Evolutionary conservation across 495 filamentous ascomycete genomes (phyloP).

Genomic region (Penicillium pancosmium): DNA sequence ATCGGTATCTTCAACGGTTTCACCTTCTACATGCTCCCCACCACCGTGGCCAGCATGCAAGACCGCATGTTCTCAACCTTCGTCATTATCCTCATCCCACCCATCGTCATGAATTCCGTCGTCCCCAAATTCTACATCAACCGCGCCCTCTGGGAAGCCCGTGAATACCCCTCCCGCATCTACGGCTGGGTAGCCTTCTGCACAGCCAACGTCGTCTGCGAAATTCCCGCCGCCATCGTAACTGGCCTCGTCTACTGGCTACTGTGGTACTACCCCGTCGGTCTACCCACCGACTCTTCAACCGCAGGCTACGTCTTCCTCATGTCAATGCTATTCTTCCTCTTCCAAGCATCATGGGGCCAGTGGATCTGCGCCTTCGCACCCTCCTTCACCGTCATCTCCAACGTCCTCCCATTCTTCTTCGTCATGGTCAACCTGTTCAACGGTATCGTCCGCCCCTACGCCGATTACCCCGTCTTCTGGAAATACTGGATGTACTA

Average conservation of each 20-base stretch:
- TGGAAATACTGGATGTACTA: conserved; percentile 84
- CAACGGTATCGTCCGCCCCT: conserved; percentile 74
- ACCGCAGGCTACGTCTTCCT: conserved; percentile 81
- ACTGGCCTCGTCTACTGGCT: conserved; percentile 69
- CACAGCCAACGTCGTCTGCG: conserved; percentile 73
- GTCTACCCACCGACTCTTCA: conserved; percentile 64
- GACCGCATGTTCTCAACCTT: conserved; percentile 80
- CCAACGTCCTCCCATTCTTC: conserved; percentile 65
- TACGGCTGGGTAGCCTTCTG: conserved; percentile 85
- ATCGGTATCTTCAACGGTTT: conserved; percentile 80
- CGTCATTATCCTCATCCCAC: conserved; percentile 73
- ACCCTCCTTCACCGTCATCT: conserved; percentile 77
- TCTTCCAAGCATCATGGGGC: conserved; percentile 78
- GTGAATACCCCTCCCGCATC: conserved; percentile 75
- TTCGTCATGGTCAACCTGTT: conserved; percentile 77
- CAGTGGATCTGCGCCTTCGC: conserved; percentile 86
- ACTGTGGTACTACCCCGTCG: conserved; percentile 79
- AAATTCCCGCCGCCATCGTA: conserved; percentile 73
- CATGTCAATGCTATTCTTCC: conserved; percentile 80
- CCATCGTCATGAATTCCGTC: conserved; percentile 74
- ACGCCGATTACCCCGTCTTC: conserved; percentile 73
- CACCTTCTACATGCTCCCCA: conserved; percentile 77
- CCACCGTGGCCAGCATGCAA: conserved; percentile 71
- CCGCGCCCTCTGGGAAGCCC: conserved; percentile 71
- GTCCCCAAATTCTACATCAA: conserved; percentile 84